Evolutionary conservation across 108 stramenopile genomes (phyloP).

Genomic region (Pseudonitzschia multiseries): DNA sequence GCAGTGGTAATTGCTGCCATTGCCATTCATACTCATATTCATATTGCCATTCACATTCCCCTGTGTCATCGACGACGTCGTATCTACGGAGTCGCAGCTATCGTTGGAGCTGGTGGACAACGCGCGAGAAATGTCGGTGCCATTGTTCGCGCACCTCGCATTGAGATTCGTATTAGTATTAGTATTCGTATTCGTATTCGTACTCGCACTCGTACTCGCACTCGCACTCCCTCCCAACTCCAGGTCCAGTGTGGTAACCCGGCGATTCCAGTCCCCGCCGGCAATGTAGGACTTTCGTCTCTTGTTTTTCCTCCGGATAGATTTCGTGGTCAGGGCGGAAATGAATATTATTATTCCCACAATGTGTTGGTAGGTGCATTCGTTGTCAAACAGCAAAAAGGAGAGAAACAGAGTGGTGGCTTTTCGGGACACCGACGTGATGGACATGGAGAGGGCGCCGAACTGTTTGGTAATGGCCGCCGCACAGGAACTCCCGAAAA

Average conservation of each 20-base stretch:
- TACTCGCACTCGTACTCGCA: background rate
- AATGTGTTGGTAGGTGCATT: constrained; percentile 78
- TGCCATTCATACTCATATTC: no score
- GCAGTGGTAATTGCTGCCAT: background rate
- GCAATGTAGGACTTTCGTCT: background rate
- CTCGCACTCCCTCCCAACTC: background rate
- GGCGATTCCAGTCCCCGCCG: background rate
- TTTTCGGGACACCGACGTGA: constrained; percentile 85
- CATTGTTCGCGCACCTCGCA: no score
- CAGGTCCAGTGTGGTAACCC: background rate
- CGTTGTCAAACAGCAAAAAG: constrained; percentile 85
- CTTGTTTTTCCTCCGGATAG: constrained; percentile 42
- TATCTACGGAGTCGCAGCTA: background rate
- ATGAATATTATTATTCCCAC: constrained; percentile 78
- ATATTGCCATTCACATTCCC: no score
- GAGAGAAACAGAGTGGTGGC: constrained; percentile 89
- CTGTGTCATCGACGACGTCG: background rate
- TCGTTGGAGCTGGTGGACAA: background rate
- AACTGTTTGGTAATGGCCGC: constrained; percentile 91
- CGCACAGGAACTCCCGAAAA: constrained; percentile 77
- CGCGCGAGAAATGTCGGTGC: background rate
- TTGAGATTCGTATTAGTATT: no score
- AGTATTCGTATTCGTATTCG: no score
- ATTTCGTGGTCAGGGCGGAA: constrained; percentile 73
- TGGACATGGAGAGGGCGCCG: constrained; percentile 87